Evolutionary conservation across 83 land plant species (phyloP).

Genomic region (Picea mariana): DNA sequence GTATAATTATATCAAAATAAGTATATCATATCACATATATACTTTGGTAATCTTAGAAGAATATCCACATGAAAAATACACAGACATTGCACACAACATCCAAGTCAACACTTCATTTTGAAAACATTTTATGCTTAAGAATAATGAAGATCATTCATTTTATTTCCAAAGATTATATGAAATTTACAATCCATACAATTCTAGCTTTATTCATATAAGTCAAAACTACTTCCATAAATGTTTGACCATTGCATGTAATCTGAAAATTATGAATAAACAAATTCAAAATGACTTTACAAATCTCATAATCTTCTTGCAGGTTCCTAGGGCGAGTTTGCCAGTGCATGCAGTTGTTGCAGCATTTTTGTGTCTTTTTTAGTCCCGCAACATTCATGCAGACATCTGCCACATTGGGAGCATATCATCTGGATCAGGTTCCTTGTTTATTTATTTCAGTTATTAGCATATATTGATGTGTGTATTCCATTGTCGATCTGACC

Average conservation of each 20-base stretch:
- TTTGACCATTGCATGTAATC: not conserved
- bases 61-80: not conserved
- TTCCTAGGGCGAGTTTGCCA: too few relatives aligned
- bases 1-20: not conserved
- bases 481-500: too few relatives aligned
- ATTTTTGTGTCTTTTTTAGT: too few relatives aligned
- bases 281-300: not conserved
- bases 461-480: too few relatives aligned
- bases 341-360: too few relatives aligned
- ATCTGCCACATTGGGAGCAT: too few relatives aligned
- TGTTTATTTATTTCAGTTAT: too few relatives aligned
- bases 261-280: not conserved
- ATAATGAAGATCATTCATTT: not conserved
- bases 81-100: not conserved
- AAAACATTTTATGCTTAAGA: not conserved
- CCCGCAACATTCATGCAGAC: too few relatives aligned
- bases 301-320: too few relatives aligned
- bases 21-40: not conserved
- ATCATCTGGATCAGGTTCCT: too few relatives aligned
- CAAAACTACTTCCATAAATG: not conserved
- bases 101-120: not conserved
- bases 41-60: not conserved
- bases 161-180: not conserved
- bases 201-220: not conserved
- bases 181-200: not conserved